These are phyloP conservation scores for Aegilops tauschii DNA, from an alignment of 176 grass and related monocot genomes.

Conservation along the genomic window DNA sequence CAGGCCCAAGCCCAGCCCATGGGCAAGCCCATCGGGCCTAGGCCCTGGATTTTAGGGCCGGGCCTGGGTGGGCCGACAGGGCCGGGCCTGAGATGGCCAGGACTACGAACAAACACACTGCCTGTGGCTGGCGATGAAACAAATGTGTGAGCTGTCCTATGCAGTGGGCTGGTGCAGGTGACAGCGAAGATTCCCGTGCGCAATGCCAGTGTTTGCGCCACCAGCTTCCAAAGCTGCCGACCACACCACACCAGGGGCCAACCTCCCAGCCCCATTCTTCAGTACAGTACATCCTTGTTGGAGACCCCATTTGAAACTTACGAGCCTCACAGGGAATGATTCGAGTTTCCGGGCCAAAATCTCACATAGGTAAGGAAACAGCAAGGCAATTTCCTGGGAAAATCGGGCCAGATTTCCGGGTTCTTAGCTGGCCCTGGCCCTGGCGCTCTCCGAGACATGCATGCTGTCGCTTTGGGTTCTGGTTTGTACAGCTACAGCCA, in stretches of 20 bases:
- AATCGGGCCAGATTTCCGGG: background rate
- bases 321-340: background rate
- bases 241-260: background rate
- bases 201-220: slow-evolving; percentile 15
- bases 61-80: no score
- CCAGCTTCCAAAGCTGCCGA: slow-evolving; percentile 16
- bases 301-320: background rate
- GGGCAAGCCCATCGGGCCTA: no score
- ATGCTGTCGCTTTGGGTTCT: background rate
- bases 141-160: slow-evolving; percentile 8
- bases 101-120: background rate
- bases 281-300: background rate
- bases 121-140: slow-evolving; percentile 1
- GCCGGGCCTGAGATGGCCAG: no score
- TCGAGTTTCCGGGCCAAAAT: background rate
- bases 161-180: background rate
- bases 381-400: background rate
- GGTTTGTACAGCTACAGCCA: background rate
- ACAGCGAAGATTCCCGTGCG: background rate
- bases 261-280: background rate
- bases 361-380: background rate
- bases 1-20: no score
- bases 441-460: background rate
- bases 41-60: no score
- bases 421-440: background rate